Conservation (phyloP, 805 yeast species). For the Candida montana region DNA sequence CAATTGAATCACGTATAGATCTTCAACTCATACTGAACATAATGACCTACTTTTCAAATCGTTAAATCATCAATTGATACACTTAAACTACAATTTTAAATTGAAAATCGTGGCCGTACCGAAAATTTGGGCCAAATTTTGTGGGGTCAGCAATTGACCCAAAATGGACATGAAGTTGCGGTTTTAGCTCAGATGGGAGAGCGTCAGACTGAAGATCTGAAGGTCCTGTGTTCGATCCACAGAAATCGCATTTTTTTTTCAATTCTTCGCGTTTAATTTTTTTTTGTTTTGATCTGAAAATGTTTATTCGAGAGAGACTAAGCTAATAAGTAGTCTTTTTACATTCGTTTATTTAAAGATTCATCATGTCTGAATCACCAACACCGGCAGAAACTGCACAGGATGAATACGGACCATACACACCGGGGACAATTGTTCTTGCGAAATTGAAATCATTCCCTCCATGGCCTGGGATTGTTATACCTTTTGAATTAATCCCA, state of each 20-base stretch:
- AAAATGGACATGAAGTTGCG: slow-evolving; percentile 16
- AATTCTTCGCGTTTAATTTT: slow-evolving; percentile 1
- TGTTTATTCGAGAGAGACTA: too few species aligned
- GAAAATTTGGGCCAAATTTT: too few species aligned
- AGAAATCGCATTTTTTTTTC: slow-evolving; percentile 42
- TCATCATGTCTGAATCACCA: slow-evolving; percentile 3
- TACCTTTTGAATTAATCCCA: slow-evolving; percentile 58
- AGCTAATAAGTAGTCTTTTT: too few species aligned
- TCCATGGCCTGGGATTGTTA: slow-evolving; percentile 86
- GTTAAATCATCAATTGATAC: too few species aligned
- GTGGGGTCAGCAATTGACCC: too few species aligned
- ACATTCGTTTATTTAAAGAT: too few species aligned
- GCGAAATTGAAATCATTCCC: slow-evolving; percentile 86
- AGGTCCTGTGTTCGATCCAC: slow-evolving; percentile 86
- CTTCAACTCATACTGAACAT: too few species aligned
- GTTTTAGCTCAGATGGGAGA: slow-evolving; percentile 31
- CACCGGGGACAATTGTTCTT: slow-evolving; percentile 53
- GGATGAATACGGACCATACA: slow-evolving; percentile 25
- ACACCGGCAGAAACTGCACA: neutral
- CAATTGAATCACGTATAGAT: too few species aligned
- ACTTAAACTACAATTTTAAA: too few species aligned
- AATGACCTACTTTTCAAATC: too few species aligned
- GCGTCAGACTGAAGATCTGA: slow-evolving; percentile 46
- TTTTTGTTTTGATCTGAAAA: neutral
- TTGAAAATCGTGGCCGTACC: neutral